Percentiles rank a stretch among this genome's conserved stretches.
Conservation (phyloP, 371 early-diverging fungal species). For the Mortierella polycephala region DNA sequence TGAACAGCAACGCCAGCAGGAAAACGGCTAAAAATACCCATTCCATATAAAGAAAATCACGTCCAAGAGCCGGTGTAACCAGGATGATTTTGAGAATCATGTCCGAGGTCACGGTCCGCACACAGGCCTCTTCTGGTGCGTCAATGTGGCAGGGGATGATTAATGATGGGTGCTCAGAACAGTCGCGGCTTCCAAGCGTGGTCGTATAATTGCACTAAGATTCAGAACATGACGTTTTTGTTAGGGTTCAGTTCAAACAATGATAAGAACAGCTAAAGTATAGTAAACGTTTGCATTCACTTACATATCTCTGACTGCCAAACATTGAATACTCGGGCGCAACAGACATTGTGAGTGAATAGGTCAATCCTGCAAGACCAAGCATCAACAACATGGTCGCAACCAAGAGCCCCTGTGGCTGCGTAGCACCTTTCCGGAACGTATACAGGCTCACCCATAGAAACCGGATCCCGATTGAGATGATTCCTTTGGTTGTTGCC, state of each 20-base stretch:
- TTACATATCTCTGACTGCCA: slow-evolving; percentile 74
- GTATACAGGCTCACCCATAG: slow-evolving; percentile 67
- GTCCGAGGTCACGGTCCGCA: slow-evolving; percentile 64
- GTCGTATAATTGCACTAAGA: slow-evolving; percentile 66
- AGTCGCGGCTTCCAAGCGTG: slow-evolving; percentile 53
- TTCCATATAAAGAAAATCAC: slow-evolving; percentile 60
- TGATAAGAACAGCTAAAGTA: not conserved
- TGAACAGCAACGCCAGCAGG: slow-evolving; percentile 59
- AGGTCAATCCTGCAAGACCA: slow-evolving; percentile 65
- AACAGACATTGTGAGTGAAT: slow-evolving; percentile 64
- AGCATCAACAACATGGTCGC: slow-evolving; percentile 62
- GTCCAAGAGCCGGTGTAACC: slow-evolving; percentile 63
- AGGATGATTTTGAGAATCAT: slow-evolving; percentile 59
- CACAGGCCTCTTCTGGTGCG: slow-evolving; percentile 65
- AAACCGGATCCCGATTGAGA: slow-evolving; percentile 68
- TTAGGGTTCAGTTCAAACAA: not conserved
- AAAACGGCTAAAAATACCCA: slow-evolving; percentile 62
- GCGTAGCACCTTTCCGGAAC: slow-evolving; percentile 61
- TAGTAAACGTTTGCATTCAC: slow-evolving; percentile 13
- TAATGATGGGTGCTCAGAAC: slow-evolving; percentile 55
- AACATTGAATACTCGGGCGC: slow-evolving; percentile 76
- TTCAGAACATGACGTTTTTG: not conserved
- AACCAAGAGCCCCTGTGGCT: slow-evolving; percentile 71
- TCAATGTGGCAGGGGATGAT: slow-evolving; percentile 65
- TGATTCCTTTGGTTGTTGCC: slow-evolving; percentile 69